These are phyloP conservation scores for Gossypium australe DNA, from an alignment of 345 rosid genomes.

Conservation along the genomic window DNA sequence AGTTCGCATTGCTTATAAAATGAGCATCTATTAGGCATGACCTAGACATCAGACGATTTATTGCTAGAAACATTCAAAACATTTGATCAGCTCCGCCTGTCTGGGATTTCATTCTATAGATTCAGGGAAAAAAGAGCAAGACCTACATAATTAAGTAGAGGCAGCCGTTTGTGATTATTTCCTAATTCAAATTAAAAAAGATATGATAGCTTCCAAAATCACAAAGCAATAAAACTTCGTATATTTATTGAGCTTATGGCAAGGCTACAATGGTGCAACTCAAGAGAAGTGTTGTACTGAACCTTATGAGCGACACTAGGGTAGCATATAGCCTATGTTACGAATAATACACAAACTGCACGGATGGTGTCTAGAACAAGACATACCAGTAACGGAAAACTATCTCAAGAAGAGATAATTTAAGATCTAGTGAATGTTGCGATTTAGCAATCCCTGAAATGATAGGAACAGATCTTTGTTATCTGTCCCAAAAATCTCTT, in stretches of 20 bases:
- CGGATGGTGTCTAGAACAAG: not conserved
- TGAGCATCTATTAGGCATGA: not conserved
- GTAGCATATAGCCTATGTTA: not conserved
- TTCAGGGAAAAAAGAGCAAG: not conserved
- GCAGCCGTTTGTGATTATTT: not conserved
- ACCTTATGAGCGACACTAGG: not conserved
- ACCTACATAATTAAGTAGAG: not conserved
- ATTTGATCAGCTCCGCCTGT: not conserved
- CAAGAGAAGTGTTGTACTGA: not conserved
- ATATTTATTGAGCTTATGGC: not conserved
- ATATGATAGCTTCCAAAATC: not conserved
- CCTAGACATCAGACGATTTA: not conserved
- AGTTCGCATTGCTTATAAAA: not conserved
- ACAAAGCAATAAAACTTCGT: not conserved
- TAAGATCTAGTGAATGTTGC: conserved; percentile 42
- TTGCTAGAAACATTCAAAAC: not conserved
- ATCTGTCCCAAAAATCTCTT: conserved; percentile 80
- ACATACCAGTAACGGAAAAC: conserved; percentile 5
- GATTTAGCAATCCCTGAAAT: conserved; percentile 85
- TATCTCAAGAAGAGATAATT: not conserved
- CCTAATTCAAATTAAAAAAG: not conserved
- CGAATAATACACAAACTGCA: not conserved
- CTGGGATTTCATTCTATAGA: not conserved
- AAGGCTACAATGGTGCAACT: not conserved
- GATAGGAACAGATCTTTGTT: conserved; percentile 79